These are phyloP conservation scores for Neurospora sp. DNA, from an alignment of 495 filamentous ascomycete genomes.

Conservation along the genomic window DNA sequence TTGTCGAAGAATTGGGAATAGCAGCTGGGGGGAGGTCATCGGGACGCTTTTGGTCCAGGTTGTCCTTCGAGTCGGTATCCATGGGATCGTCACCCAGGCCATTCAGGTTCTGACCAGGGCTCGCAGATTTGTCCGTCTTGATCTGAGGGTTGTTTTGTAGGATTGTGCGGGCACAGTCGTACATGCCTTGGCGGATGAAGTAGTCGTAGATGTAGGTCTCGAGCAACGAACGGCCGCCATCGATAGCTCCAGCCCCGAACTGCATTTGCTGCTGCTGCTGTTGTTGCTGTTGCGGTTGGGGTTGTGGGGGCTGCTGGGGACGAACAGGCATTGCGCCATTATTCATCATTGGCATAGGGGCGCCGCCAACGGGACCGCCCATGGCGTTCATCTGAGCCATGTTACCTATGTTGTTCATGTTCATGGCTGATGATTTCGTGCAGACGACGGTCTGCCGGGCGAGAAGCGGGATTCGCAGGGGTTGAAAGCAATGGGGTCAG, in stretches of 20 bases:
- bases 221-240: constrained; percentile 42
- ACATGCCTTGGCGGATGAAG: constrained; percentile 73
- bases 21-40: constrained; percentile 56
- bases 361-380: constrained; percentile 52
- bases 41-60: constrained; percentile 57
- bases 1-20: constrained; percentile 52
- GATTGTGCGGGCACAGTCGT: constrained; percentile 66
- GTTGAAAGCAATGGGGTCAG: not conserved
- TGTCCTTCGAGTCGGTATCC: constrained; percentile 76
- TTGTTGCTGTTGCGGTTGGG: not conserved
- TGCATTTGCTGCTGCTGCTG: constrained; percentile 16
- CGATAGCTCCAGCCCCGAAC: constrained; percentile 7
- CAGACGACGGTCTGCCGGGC: constrained; percentile 23
- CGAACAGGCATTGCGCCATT: constrained; percentile 39
- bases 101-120: constrained; percentile 53
- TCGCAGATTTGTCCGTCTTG: constrained; percentile 41
- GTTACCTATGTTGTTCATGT: constrained; percentile 43
- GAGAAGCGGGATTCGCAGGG: constrained; percentile 13
- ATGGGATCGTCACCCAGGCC: constrained; percentile 71
- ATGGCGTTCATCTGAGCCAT: constrained; percentile 54
- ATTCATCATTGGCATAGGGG: constrained; percentile 61
- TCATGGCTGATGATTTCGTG: constrained; percentile 42
- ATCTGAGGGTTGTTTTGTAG: constrained; percentile 50
- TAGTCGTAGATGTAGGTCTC: constrained; percentile 99
- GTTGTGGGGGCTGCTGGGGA: constrained; percentile 27